Evolutionary conservation across 768 basidiomycete genomes (phyloP).

Genomic region (Suillus hirtellus): DNA sequence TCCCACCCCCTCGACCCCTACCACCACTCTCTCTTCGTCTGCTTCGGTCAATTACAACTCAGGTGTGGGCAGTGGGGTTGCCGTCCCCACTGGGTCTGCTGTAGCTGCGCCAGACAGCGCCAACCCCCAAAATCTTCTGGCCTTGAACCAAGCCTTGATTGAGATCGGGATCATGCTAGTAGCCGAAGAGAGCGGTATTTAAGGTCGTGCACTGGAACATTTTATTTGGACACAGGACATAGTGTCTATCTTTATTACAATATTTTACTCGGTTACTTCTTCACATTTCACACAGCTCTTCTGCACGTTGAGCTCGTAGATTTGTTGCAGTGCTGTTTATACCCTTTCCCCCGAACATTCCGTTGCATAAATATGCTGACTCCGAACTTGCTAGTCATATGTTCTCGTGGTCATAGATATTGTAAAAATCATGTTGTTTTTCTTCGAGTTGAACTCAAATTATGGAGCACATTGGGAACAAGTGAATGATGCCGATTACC

Average conservation of each 20-base stretch:
- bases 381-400: background rate
- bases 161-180: conserved; percentile 28
- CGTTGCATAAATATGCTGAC: background rate
- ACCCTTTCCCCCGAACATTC: background rate
- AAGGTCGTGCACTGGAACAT: background rate
- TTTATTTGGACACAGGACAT: background rate
- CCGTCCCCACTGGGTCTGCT: conserved; percentile 20
- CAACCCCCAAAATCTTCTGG: conserved; percentile 35
- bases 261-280: background rate
- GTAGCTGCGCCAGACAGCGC: conserved; percentile 34
- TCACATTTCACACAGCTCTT: background rate
- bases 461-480: background rate
- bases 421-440: conserved; percentile 1
- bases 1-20: conserved; percentile 20
- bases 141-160: conserved; percentile 38
- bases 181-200: conserved; percentile 8
- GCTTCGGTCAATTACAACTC: conserved; percentile 22
- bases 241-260: conserved; percentile 2
- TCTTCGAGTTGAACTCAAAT: background rate
- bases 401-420: background rate
- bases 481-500: background rate
- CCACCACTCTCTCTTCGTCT: conserved; percentile 24
- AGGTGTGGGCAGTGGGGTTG: conserved; percentile 27
- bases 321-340: conserved; percentile 1
- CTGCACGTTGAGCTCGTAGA: background rate